Percentiles rank a stretch among this genome's conserved stretches.
Evolutionary conservation across 2,329 filamentous ascomycete genomes (phyloP).

Genomic region (Apiospora rasikravindrae): DNA sequence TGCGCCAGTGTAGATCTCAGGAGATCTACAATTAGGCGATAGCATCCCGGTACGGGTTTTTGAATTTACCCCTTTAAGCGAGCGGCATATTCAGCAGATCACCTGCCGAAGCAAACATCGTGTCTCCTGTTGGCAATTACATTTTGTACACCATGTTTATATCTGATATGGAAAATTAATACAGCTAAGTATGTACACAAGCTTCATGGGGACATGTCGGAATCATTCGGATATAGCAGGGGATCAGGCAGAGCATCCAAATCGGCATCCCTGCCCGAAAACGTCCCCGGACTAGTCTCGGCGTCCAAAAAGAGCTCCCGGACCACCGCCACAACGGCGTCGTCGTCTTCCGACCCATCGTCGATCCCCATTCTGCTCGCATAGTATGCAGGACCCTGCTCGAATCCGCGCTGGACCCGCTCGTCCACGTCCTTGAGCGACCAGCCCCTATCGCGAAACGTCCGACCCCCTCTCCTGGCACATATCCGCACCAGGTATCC

Average conservation of each 20-base stretch:
- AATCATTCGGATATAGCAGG: background rate
- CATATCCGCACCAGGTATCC: background rate
- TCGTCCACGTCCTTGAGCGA: background rate
- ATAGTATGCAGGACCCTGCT: background rate
- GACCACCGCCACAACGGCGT: background rate
- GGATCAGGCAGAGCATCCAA: background rate
- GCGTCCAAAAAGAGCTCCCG: background rate
- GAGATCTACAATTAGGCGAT: slow-evolving; percentile 7
- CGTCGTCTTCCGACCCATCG: background rate
- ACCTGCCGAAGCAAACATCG: background rate
- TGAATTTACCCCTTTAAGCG: background rate
- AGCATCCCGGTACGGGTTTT: background rate
- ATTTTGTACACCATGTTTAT: background rate
- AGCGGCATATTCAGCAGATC: background rate
- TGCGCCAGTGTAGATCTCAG: background rate
- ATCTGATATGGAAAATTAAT: background rate
- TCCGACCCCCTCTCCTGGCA: background rate
- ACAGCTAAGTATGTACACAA: background rate
- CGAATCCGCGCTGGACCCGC: background rate
- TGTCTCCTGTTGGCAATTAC: background rate
- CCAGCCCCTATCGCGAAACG: background rate
- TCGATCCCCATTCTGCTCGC: background rate
- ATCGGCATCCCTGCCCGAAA: background rate
- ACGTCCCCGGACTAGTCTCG: background rate
- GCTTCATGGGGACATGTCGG: background rate